Base-by-base conservation (phyloP, 139 green algal species). In the Coccomyxa sp. region DNA sequence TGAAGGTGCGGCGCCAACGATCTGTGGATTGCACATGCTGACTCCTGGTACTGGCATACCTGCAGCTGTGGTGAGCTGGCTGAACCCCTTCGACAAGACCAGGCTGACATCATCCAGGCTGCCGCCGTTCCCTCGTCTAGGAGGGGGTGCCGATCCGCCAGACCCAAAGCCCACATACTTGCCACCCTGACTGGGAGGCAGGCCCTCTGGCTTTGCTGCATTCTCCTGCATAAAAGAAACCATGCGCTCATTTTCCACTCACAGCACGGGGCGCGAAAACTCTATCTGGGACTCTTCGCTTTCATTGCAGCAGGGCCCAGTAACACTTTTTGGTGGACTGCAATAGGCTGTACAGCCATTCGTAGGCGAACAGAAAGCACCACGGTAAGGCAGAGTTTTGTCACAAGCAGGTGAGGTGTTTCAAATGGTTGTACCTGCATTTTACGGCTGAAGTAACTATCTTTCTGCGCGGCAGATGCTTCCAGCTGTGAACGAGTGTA, bases 161-260 rank as follows among this genome's bases (percentile, higher is more conserved):
- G 93, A 98, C 30, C 96, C 96, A 92, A 99, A 99, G 1, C 96
- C 96, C 11, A 99, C 96, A 81, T 98, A 99, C 90, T 99, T 99
- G 77, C 96, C 97, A 51, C 96, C 96, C 91, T 98, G 96, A 88
- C 71, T 98, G 66, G 96, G 96, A 0, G 92, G 88, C 57, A 99
- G 32, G 30, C 86, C 86, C 17, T 98, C 96, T 0, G 95, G 92
- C 32, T 89, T 87, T 28, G 25, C 83, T 12, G 95, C 93, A 84
- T 99, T 99, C 82, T 98, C 93, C 87, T 92, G 87, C 67, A 91
- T 51, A n/a, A n/a, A n/a, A 51, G 7, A 51, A 11, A 7, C 38
- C 3, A 51, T 51, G 38, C 3, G 7, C 38, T 51, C 38, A 51
- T 51, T 7, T 28, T 16, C 25, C 28, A 82, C 18, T 3, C 63